Evolutionary conservation across 1,139 yeast species (phyloP).

Genomic region (Yamadazyma sp.): DNA sequence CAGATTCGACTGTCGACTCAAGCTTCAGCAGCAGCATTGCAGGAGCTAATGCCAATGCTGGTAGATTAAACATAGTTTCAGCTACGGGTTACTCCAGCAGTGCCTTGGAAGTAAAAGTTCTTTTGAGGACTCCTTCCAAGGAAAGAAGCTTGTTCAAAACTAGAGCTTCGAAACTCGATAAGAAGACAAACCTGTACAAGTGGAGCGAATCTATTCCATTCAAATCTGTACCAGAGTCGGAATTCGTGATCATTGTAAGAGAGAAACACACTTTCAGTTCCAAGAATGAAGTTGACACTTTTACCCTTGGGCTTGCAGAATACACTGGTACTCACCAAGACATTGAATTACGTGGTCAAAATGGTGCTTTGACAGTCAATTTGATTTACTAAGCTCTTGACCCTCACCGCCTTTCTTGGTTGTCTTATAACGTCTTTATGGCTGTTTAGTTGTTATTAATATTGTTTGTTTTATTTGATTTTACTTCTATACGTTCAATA

Average conservation of each 20-base stretch:
- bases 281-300: constrained; percentile 62
- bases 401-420: too few species aligned
- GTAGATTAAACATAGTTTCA: constrained; percentile 51
- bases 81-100: constrained; percentile 34
- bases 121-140: constrained; percentile 51
- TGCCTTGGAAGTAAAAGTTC: constrained; percentile 50
- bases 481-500: background rate
- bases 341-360: constrained; percentile 25
- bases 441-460: background rate
- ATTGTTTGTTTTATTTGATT: background rate
- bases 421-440: background rate
- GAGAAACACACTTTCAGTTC: constrained; percentile 78
- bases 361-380: constrained; percentile 32
- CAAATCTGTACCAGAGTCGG: constrained; percentile 62
- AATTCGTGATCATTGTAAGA: constrained; percentile 56
- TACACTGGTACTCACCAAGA: constrained; percentile 34
- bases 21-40: constrained; percentile 41
- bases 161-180: constrained; percentile 52
- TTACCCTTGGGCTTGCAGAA: constrained; percentile 41
- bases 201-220: constrained; percentile 72
- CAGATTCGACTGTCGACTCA: constrained; percentile 34
- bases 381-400: background rate
- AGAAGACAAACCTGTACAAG: constrained; percentile 42
- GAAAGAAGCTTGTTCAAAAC: constrained; percentile 67
- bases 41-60: constrained; percentile 47